These are phyloP conservation scores for carrot (Daucus carota) DNA, from an alignment of 129 eudicot species.

Conservation along the genomic window DNA sequence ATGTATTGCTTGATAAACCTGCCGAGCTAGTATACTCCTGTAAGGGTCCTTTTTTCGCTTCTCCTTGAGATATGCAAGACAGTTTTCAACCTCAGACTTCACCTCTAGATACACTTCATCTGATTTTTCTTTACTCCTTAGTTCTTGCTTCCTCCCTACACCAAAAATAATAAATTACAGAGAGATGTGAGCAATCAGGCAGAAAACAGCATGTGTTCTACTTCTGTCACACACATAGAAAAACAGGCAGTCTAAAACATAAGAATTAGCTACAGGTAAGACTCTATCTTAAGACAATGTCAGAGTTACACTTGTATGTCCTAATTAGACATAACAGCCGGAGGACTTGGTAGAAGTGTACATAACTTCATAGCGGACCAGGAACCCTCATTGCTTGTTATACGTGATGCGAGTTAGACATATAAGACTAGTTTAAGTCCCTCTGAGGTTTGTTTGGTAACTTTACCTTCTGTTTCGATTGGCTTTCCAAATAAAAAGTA, in stretches of 20 bases:
- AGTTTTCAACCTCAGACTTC: constrained; percentile 65
- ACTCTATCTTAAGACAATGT: neutral
- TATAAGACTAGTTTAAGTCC: too few species aligned
- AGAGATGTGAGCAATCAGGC: neutral
- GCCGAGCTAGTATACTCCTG: constrained; percentile 53
- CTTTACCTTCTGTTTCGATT: constrained; percentile 54
- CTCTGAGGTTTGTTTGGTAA: neutral
- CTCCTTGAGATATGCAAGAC: constrained; percentile 52
- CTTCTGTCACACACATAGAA: neutral
- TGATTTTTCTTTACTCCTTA: constrained; percentile 53
- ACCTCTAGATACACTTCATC: constrained; percentile 54
- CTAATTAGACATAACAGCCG: neutral
- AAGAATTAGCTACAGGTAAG: neutral
- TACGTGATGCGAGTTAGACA: neutral
- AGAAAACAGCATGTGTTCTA: neutral
- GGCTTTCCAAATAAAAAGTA: constrained; percentile 70
- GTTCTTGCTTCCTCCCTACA: constrained; percentile 58
- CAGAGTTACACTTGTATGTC: neutral
- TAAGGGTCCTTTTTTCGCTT: constrained; percentile 68
- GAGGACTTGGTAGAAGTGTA: neutral
- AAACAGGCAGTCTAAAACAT: neutral
- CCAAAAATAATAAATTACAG: too few species aligned
- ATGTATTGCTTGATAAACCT: constrained; percentile 44
- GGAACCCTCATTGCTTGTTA: neutral
- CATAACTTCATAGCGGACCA: neutral